These are phyloP conservation scores for Diaporthe ilicicola DNA, from an alignment of 2,329 filamentous ascomycete genomes.

Conservation along the genomic window DNA sequence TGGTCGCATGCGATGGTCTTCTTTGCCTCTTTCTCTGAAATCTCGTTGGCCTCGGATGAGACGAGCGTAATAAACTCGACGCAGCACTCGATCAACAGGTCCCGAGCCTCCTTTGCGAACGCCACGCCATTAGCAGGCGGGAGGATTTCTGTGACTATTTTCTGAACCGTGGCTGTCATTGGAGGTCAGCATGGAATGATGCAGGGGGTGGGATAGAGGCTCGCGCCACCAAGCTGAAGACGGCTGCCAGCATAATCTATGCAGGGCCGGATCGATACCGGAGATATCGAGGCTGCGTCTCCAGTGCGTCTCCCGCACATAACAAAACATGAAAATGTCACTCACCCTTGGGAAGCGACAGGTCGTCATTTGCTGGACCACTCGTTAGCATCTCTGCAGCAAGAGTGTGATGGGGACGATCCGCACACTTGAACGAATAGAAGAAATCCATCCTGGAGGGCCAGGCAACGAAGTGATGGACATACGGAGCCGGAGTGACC, in stretches of 20 bases:
- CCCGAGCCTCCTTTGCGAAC: constrained; percentile 94
- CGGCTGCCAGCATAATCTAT: neutral
- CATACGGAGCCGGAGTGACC: neutral
- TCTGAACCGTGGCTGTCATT: constrained; percentile 71
- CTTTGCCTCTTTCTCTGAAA: constrained; percentile 97
- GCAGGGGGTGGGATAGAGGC: neutral
- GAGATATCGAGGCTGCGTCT: neutral
- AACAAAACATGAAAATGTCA: constrained; percentile 5
- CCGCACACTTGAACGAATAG: neutral
- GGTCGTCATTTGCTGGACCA: constrained; percentile 65
- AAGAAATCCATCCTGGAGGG: neutral
- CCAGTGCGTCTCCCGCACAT: neutral
- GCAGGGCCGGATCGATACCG: neutral
- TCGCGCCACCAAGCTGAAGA: neutral
- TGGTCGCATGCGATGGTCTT: constrained; percentile 99
- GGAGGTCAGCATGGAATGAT: neutral
- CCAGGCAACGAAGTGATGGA: neutral
- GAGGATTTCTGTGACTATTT: constrained; percentile 94
- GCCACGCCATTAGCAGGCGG: constrained; percentile 77
- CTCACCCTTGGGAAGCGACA: constrained; percentile 71
- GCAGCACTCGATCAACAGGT: constrained; percentile 96
- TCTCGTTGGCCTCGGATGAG: constrained; percentile 98
- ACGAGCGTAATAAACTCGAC: constrained; percentile 99
- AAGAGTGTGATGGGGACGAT: neutral
- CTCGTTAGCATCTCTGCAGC: constrained; percentile 43